Base-by-base conservation (phyloP, 805 yeast genomes). In the Isabelozyma gotoi region DNA sequence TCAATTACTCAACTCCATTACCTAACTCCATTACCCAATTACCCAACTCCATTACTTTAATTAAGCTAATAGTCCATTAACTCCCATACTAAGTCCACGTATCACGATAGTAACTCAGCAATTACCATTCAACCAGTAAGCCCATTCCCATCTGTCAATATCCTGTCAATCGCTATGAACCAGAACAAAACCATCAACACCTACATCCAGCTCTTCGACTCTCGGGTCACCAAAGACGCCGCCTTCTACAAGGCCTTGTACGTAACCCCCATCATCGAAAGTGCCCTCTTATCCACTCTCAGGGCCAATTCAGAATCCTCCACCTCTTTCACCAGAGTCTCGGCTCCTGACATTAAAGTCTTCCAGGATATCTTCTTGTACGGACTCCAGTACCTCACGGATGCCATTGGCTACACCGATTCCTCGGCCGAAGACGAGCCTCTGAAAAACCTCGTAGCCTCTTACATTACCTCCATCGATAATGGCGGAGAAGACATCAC, bases 401-500 rank as follows among this genome's bases (percentile, higher is more conserved):
- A 60, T 24, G 62, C 60, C 11, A 50, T 56, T 27, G 48, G 42
- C 29, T 56, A 40, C 38, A 46, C 49, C 3, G 39, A 21, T 16
- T n/a, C n/a, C n/a, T n/a, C n/a, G n/a, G n/a, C n/a, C 8, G 29
- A 24, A 10, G 12, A 3, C 29, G 29, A 24, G 29, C 29, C 8
- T 10, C 5, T n/a, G 29, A n/a, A 7, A 36, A 21, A 15, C 17
- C 31, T 5, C 7, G 34, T 19, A 16, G 19, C 33, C 6, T 10
- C 19, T 11, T 17, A 15, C n/a, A 39, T n/a, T 18, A 14, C 10
- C 36, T 10, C 14, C 10, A 16, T 43, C 24, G 55, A 47, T 19
- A 48, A 45, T 21, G 62, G 53, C 4, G 57, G 58, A 11, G 60
- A 50, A 17, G 62, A 57, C 41, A 52, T 57, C 32, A 56, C 59